Conservation (phyloP, 768 basidiomycete genomes). For the Amanita pallidorosea region DNA sequence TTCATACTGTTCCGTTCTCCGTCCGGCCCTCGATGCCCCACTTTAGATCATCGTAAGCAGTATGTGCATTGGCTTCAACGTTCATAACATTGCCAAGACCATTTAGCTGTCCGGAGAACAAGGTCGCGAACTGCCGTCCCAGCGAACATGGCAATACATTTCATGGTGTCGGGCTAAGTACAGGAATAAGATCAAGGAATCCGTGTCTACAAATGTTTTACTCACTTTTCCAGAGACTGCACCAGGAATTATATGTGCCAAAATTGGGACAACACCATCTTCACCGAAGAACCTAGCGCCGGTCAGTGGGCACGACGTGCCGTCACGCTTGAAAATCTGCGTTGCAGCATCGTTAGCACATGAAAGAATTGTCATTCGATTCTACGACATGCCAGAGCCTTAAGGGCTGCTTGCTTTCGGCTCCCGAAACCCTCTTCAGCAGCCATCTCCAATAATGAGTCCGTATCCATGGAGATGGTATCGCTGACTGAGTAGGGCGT, state of each 20-base stretch:
- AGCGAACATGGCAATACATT: slow-evolving; percentile 5
- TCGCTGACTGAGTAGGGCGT: neutral
- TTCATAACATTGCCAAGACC: slow-evolving; percentile 6
- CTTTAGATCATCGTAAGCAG: slow-evolving; percentile 4
- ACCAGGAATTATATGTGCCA: slow-evolving; percentile 7
- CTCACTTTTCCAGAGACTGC: slow-evolving; percentile 3
- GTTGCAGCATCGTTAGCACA: neutral
- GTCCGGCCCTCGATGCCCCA: slow-evolving; percentile 7
- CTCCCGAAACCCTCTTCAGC: neutral
- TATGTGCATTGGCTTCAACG: slow-evolving; percentile 2
- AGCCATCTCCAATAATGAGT: neutral
- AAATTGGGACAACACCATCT: neutral
- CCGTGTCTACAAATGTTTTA: neutral
- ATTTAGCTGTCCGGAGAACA: slow-evolving; percentile 5
- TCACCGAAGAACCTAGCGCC: neutral
- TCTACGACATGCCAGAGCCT: neutral
- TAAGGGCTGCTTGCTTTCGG: neutral
- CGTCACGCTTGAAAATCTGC: neutral
- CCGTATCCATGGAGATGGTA: neutral
- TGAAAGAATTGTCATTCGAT: neutral
- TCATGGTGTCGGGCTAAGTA: slow-evolving; percentile 4
- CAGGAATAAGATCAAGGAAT: neutral
- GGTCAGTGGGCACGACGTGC: neutral
- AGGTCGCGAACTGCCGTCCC: slow-evolving; percentile 4
- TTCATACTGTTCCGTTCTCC: slow-evolving; percentile 5